phyloP scores from a whole-genome alignment of 73 alveolate species.

The Paramecium bursaria region DNA sequence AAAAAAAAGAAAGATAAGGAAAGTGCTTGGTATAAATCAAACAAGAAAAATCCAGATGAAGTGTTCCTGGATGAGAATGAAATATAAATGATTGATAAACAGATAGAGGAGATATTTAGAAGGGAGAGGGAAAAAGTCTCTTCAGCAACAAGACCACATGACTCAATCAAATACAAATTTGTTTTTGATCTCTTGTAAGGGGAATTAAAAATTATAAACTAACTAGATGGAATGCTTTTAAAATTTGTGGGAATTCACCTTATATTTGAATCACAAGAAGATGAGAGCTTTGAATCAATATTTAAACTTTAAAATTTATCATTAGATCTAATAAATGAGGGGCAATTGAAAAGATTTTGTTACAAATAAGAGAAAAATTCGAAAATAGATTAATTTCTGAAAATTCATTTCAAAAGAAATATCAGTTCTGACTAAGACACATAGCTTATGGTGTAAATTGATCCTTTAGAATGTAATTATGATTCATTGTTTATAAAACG shows the following conservation, averaged over 20 bases:
- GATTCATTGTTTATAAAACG: conserved; percentile 11
- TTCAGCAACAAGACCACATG: conserved; percentile 14
- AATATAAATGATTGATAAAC: neutral
- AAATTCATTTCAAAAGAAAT: conserved; percentile 48
- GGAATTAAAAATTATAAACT: neutral
- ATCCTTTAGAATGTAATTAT: conserved; percentile 67
- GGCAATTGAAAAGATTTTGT: neutral
- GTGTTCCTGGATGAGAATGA: conserved; percentile 20
- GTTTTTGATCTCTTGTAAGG: neutral
- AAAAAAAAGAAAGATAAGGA: conserved; percentile 23
- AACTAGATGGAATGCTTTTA: conserved; percentile 52
- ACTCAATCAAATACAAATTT: conserved; percentile 15
- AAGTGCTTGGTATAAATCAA: conserved; percentile 28
- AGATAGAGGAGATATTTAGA: conserved; percentile 30
- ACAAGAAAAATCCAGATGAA: conserved; percentile 38
- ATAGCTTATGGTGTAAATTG: conserved; percentile 44
- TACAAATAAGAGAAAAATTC: neutral
- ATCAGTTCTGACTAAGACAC: conserved; percentile 53
- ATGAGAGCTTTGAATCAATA: conserved; percentile 49
- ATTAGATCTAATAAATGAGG: conserved; percentile 43
- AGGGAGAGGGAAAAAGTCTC: conserved; percentile 61
- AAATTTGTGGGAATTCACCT: neutral
- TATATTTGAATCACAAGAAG: neutral
- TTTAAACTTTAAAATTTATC: conserved; percentile 31
- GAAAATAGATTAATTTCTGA: conserved; percentile 40